Evolutionary conservation across 495 filamentous ascomycete genomes (phyloP).

Genomic region (Choiromyces venosus): DNA sequence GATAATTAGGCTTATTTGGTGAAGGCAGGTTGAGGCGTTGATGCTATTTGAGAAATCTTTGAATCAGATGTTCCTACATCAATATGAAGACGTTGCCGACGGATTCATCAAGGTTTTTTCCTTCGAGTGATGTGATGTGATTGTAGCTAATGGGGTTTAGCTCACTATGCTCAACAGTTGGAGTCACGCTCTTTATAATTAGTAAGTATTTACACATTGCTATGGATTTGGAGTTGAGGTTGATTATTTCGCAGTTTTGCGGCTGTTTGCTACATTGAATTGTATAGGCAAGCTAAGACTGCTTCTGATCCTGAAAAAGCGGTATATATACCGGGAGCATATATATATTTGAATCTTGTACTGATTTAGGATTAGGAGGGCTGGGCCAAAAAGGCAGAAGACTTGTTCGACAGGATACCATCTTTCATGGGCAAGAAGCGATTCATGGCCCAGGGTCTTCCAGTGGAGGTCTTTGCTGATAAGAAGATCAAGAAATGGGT

Average conservation of each 20-base stretch:
- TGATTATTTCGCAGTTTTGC: slow-evolving; percentile 51
- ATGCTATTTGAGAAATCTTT: slow-evolving; percentile 73
- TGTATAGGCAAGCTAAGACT: slow-evolving; percentile 63
- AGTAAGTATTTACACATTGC: slow-evolving; percentile 41
- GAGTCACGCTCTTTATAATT: slow-evolving; percentile 86
- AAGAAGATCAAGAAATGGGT: slow-evolving; percentile 91
- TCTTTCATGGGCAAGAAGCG: slow-evolving; percentile 74
- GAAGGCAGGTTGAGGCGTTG: slow-evolving; percentile 46
- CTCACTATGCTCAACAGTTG: slow-evolving; percentile 85
- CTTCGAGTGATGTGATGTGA: slow-evolving; percentile 14
- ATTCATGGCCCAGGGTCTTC: slow-evolving; percentile 82
- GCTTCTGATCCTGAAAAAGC: slow-evolving; percentile 51
- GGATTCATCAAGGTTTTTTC: slow-evolving; percentile 60
- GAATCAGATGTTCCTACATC: slow-evolving; percentile 69
- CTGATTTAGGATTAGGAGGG: slow-evolving; percentile 20
- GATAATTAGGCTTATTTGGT: slow-evolving; percentile 13
- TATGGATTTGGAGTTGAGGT: neutral
- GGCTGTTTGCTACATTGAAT: slow-evolving; percentile 66
- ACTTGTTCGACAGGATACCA: slow-evolving; percentile 66
- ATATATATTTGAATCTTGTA: neutral
- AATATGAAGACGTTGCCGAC: slow-evolving; percentile 63
- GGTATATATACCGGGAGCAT: slow-evolving; percentile 25
- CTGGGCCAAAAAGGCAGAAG: slow-evolving; percentile 56
- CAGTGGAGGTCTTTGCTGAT: slow-evolving; percentile 81
- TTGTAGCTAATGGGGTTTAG: slow-evolving; percentile 35